Evolutionary conservation across 2,329 filamentous ascomycete species (phyloP), one percentile per base, ranked within the genome.

Genomic region (Bipolaris zeicola): DNA sequence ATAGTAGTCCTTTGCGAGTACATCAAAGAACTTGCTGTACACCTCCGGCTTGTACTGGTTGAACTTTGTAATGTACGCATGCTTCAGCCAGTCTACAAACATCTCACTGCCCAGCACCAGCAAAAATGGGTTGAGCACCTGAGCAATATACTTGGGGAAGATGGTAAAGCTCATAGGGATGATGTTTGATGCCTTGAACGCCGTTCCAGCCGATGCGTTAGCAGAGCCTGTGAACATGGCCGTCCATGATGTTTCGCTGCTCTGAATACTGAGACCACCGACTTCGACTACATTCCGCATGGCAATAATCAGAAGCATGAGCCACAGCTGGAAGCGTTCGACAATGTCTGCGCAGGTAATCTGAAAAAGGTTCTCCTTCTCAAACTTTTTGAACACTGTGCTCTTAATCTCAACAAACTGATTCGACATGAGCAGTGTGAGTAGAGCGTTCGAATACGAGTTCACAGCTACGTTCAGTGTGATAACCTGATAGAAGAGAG

Each of bases 331-430:
- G 69, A 99, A 99, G 1, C 95, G 87, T 77, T 99, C 95, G 1
- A 99, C 95, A 33, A 99, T 89, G 72, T 99, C 95, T 3, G 95
- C 94, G 64, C 95, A 99, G 0, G 94, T 96, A 13, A 99, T 83
- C 74, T 99, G 95, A 72, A 99, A 99, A 0, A 96, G 81, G 64
- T 96, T 98, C 72, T 99, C 95, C 75, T 97, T 98, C 69, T 99
- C 95, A 62, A 98, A 96, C 58, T 94, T 95, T 80, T 99, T 98
- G 82, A 99, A 99, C 0, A 99, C 96, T 0, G 93, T 96, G 58
- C 91, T 91, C 73, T 99, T 99, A 81, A 99, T 96, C 78, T 99
- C 95, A 41, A 99, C 95, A 69, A 99, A 99, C 72, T 99, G 96
- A 71, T 98, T 99, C 6, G 93, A 97, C 73, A 99, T 86, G 1